Evolutionary conservation across 208 protist species (phyloP), one percentile per base, ranked within the genome.

Genomic region (Wallacemonas sp.): DNA sequence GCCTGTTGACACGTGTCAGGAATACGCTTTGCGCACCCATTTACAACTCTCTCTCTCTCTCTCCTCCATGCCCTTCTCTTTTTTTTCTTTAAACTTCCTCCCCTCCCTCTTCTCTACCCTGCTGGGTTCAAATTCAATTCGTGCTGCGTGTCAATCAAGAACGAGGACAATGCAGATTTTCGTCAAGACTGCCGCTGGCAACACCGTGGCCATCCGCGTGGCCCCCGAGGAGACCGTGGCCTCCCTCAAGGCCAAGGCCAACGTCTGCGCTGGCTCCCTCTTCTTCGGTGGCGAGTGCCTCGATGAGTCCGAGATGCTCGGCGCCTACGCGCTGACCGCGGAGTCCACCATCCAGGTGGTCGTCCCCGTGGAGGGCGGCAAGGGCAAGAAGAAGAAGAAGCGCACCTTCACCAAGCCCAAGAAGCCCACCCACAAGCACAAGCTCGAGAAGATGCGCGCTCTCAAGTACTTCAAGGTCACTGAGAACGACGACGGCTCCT

Each of bases 381-480:
- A 94, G 86, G 97, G 97, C 72, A 98, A 98, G 84, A 99, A 99
- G 92, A 99, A 99, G 98, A 98, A 98, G 83, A 99, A 99, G 97
- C 99, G 99, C 88, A 98, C 99, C 92, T 97, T 94, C 83, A 99
- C 98, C 81, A 99, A 98, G 77, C 98, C 98, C 64, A 99, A 99
- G 97, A 99, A 99, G 91, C 93, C 93, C 62, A 98, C 89, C 67
- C 96, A 99, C 92, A 97, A 96, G 72, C 85, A 98, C 82, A 99
- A 99, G 95, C 99, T 99, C 69, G 97, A 99, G 71, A 98, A 98
- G 90, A 97, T 99, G 67, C 97, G 98, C 62, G 95, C 98, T 26
- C 96, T 99, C 65, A 99, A 99, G 91, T 99, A 98, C 97, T 99
- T 99, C 95, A 98, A 98, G 87, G 95, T 99, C 49, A 97, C 86